Percentiles rank a stretch among this genome's conserved stretches.
These are phyloP conservation scores for Salix koriyanagi DNA, from an alignment of 345 rosid species.

Conservation along the genomic window DNA sequence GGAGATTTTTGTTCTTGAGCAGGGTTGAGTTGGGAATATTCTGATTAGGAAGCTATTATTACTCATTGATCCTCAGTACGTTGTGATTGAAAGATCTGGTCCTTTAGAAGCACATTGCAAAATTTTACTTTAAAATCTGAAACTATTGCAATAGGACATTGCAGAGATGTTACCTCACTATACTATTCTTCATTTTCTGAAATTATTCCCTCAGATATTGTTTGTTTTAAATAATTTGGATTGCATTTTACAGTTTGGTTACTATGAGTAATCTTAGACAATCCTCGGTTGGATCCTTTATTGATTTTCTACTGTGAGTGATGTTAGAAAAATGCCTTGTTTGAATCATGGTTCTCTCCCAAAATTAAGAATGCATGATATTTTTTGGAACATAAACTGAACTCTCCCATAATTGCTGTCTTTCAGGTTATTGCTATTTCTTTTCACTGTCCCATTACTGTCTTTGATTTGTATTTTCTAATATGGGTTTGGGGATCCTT, in stretches of 20 bases:
- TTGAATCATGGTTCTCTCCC: background rate
- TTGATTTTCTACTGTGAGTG: background rate
- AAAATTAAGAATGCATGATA: background rate
- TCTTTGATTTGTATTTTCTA: background rate
- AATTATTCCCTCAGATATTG: background rate
- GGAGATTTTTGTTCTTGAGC: background rate
- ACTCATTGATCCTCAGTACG: background rate
- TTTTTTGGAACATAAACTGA: background rate
- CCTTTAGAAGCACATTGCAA: no score
- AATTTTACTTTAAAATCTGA: no score
- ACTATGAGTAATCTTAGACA: background rate
- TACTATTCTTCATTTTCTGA: no score
- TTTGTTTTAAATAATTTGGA: background rate
- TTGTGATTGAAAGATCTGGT: no score
- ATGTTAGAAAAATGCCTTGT: background rate
- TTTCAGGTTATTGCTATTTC: conserved; percentile 38
- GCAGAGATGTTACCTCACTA: no score
- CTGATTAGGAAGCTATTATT: background rate
- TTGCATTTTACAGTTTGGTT: background rate
- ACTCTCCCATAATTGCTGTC: background rate
- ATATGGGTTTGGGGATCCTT: background rate
- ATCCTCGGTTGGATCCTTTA: background rate
- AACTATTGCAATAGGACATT: no score
- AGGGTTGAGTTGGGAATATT: background rate
- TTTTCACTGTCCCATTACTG: background rate